Conservation (phyloP, 305 asterid genomes). For the Fraxinus velutina region DNA sequence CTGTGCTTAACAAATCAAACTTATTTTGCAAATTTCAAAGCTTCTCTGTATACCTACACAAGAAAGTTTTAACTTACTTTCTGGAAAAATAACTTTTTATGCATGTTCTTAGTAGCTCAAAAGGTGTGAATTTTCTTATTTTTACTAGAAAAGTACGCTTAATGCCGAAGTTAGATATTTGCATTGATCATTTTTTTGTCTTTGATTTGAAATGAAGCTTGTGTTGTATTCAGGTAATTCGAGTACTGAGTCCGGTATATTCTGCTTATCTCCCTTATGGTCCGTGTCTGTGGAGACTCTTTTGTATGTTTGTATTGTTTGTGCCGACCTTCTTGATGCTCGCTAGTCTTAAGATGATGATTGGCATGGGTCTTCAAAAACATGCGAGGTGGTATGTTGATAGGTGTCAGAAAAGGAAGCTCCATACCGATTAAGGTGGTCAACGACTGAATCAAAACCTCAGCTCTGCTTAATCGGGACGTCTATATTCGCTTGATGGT, state of each 20-base stretch:
- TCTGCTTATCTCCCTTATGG: conserved; percentile 75
- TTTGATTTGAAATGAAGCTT: conserved; percentile 1
- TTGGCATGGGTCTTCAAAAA: conserved; percentile 77
- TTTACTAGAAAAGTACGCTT: neutral
- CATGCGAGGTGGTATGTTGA: conserved; percentile 82
- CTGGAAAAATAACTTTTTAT: neutral
- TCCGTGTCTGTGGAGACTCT: conserved; percentile 74
- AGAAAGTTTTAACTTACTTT: neutral
- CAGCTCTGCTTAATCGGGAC: neutral
- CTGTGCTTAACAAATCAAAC: neutral
- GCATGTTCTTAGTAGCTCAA: neutral
- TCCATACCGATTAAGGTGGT: conserved; percentile 59
- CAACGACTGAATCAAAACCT: neutral
- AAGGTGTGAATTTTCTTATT: neutral
- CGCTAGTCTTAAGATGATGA: conserved; percentile 74
- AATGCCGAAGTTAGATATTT: neutral
- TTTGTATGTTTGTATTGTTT: conserved; percentile 61
- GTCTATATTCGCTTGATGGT: neutral
- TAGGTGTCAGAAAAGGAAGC: conserved; percentile 73
- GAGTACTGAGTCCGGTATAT: conserved; percentile 80
- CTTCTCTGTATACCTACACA: neutral
- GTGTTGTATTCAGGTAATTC: conserved; percentile 54
- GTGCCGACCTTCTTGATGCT: conserved; percentile 84
- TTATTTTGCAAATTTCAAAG: neutral
- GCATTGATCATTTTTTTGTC: neutral